Evolutionary conservation across 139 green algal species (phyloP).

Genomic region (Deuterostichococcus epilithicus): DNA sequence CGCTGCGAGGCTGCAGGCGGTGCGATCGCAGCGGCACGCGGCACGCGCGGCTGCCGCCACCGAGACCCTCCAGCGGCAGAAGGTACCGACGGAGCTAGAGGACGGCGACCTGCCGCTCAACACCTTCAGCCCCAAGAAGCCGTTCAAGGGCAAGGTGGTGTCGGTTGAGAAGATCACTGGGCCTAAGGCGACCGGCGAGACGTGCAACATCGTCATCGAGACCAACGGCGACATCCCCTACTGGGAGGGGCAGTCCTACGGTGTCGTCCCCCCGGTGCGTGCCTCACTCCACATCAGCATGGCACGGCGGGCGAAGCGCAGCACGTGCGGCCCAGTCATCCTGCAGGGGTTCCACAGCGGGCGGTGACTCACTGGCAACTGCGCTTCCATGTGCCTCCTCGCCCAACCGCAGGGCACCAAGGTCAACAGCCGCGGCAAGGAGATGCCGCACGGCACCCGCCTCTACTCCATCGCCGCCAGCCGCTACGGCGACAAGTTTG

Average conservation of each 20-base stretch:
- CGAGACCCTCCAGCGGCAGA: background rate
- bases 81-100: slow-evolving; percentile 66
- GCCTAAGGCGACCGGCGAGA: slow-evolving; percentile 88
- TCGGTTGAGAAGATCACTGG: slow-evolving; percentile 94
- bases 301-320: too few relatives aligned
- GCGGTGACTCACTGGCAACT: background rate
- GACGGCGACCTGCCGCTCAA: slow-evolving; percentile 84
- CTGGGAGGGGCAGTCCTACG: slow-evolving; percentile 98
- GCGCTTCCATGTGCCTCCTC: background rate
- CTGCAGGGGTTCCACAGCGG: too few relatives aligned
- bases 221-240: slow-evolving; percentile 93
- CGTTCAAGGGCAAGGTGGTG: slow-evolving; percentile 84
- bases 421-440: slow-evolving; percentile 93
- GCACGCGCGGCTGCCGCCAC: background rate
- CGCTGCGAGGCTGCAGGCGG: background rate
- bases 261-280: slow-evolving; percentile 90
- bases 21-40: background rate
- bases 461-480: slow-evolving; percentile 98
- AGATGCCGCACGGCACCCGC: slow-evolving; percentile 89
- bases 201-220: slow-evolving; percentile 96
- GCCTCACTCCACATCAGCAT: background rate
- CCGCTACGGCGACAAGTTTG: slow-evolving; percentile 94
- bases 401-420: slow-evolving; percentile 83
- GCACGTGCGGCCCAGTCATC: too few relatives aligned
- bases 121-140: slow-evolving; percentile 87